These are phyloP conservation scores for Lichtheimia ornata DNA, from an alignment of 371 early-diverging fungal species.

Conservation along the genomic window DNA sequence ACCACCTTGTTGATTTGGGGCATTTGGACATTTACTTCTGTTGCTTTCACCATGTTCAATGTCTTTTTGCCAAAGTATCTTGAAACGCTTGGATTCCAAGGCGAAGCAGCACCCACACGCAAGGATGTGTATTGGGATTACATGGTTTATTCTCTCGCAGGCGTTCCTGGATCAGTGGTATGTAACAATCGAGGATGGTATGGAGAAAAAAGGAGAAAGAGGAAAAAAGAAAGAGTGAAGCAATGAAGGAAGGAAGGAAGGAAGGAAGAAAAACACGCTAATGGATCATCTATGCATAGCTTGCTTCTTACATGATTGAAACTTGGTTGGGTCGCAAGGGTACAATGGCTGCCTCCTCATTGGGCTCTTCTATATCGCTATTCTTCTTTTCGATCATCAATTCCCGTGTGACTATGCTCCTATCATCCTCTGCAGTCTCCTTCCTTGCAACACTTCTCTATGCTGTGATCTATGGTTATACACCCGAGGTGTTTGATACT, in stretches of 20 bases:
- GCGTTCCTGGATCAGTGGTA: conserved; percentile 83
- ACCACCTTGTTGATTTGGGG: conserved; percentile 74
- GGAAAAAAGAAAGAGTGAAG: too few relatives aligned
- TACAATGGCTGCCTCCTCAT: conserved; percentile 79
- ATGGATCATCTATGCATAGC: conserved; percentile 23
- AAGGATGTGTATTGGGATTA: conserved; percentile 76
- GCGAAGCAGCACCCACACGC: conserved; percentile 37
- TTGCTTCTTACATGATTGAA: conserved; percentile 77
- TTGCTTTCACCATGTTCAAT: conserved; percentile 87
- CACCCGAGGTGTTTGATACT: conserved; percentile 87
- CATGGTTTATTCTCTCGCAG: conserved; percentile 74
- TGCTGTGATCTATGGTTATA: conserved; percentile 84
- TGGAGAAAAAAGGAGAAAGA: too few relatives aligned
- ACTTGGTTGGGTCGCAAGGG: conserved; percentile 78
- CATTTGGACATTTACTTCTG: conserved; percentile 80
- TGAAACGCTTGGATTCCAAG: conserved; percentile 54
- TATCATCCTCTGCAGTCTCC: conserved; percentile 67
- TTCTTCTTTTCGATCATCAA: conserved; percentile 64
- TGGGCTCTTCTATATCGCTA: conserved; percentile 67
- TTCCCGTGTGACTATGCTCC: conserved; percentile 56
- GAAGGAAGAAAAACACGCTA: not conserved
- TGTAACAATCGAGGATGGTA: conserved; percentile 12
- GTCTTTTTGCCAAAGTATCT: conserved; percentile 80
- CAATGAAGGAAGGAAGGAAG: too few relatives aligned
- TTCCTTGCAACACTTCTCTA: conserved; percentile 79